Evolutionary conservation across 2,329 filamentous ascomycete genomes (phyloP), one percentile per base, ranked within the genome.

Genomic region (Setomelanomma holmii): DNA sequence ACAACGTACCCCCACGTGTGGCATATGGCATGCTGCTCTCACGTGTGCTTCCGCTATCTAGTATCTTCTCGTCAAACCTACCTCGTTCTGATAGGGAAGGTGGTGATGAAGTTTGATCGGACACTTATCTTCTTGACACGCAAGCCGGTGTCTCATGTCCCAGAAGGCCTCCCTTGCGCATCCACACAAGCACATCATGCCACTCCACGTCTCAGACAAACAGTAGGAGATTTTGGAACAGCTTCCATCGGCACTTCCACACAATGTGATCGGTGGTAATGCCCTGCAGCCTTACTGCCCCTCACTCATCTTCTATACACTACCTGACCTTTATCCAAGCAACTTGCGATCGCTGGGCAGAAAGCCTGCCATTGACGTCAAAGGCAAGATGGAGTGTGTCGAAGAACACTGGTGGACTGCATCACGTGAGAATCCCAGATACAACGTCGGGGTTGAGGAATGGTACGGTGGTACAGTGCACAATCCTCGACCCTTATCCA

Each of bases 101-200:
- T 20, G 40, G 12, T 50, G 40, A 7, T 38, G 33, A 49, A 23
- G 41, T 4, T 33, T 14, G 27, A 21, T 16, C 39, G n/a, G 22
- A n/a, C 39, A 21, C 39, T 16, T 24, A 14, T 10, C 12, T 7
- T 7, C 19, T 21, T 40, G 36, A 40, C 20, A 41, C 39, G 16
- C 39, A 41, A 41, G 54, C 61, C 61, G 66, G 63, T 53, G 64
- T 71, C 59, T 56, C 64, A 72, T 50, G 52, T 47, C 41, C 51
- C 53, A 58, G 33, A 44, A 45, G 51, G 53, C 44, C 36, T 36
- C 52, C 41, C 51, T 58, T 65, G 70, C 69, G 69, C 64, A 68
- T 73, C 70, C 71, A 72, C 71, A 70, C 70, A 14, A 69, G 71
- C 58, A 55, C 49, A 54, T 62, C 60, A 71, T 49, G 60, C 63